phyloP scores from a whole-genome alignment of 192 early-diverging fungal species.

The Funneliformis mosseae region DNA sequence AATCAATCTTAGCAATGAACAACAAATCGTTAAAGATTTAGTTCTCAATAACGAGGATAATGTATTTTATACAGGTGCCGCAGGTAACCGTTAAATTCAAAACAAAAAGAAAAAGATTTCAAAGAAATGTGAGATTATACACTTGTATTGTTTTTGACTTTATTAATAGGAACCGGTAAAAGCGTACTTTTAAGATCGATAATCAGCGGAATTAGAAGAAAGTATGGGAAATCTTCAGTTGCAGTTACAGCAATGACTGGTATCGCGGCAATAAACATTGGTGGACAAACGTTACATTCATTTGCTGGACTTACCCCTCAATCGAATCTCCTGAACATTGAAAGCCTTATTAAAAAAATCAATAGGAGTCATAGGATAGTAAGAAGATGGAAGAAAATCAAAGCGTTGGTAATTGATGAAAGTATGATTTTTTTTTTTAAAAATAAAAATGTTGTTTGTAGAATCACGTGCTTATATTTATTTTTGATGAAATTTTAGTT shows the following conservation, averaged over 20 bases:
- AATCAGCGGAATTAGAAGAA: slow-evolving; percentile 38
- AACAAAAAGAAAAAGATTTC: not conserved
- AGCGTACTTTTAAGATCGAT: slow-evolving; percentile 38
- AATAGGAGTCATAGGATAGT: slow-evolving; percentile 32
- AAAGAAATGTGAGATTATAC: not conserved
- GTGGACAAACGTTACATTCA: slow-evolving; percentile 58
- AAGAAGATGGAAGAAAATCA: slow-evolving; percentile 61
- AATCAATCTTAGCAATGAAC: not conserved
- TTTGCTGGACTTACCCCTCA: slow-evolving; percentile 64
- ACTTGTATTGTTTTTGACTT: no score
- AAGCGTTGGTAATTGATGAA: slow-evolving; percentile 81
- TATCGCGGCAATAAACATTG: slow-evolving; percentile 63
- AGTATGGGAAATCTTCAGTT: slow-evolving; percentile 37
- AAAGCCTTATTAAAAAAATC: slow-evolving; percentile 36
- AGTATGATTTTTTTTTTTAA: not conserved
- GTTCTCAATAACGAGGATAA: not conserved
- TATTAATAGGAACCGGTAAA: slow-evolving; percentile 39
- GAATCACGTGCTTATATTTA: not conserved
- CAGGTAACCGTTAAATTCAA: not conserved
- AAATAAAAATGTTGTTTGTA: no score
- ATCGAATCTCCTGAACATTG: slow-evolving; percentile 43
- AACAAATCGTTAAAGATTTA: not conserved
- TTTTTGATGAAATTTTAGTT: slow-evolving; percentile 19
- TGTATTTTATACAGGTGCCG: not conserved
- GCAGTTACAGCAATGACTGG: slow-evolving; percentile 60